Evolutionary conservation across 768 basidiomycete genomes (phyloP).

Genomic region (Lactarius indigo): DNA sequence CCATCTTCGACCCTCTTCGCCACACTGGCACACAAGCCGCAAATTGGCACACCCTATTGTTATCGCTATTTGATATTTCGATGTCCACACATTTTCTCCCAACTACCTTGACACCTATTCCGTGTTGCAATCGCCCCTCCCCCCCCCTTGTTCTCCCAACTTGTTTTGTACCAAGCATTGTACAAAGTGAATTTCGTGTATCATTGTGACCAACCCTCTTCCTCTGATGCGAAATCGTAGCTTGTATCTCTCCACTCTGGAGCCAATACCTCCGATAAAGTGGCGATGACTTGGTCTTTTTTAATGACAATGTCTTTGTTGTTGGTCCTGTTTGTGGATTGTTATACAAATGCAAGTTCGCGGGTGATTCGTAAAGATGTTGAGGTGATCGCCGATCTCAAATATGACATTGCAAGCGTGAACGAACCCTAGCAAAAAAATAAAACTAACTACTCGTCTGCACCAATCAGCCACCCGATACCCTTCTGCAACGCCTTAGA

Average conservation of each 20-base stretch:
- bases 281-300: neutral
- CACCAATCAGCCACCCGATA: constrained; percentile 94
- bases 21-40: neutral
- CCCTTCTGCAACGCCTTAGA: constrained; percentile 80
- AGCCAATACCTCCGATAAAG: neutral
- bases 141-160: neutral
- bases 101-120: neutral
- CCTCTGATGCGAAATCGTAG: neutral
- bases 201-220: neutral
- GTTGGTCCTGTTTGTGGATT: neutral
- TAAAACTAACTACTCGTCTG: constrained; percentile 47
- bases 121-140: neutral
- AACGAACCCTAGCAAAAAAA: neutral
- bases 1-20: constrained; percentile 1
- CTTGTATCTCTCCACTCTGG: constrained; percentile 10
- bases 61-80: constrained; percentile 22
- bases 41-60: constrained; percentile 12
- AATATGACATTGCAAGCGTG: constrained; percentile 24
- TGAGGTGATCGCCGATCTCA: neutral
- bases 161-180: constrained; percentile 20
- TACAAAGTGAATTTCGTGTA: constrained; percentile 2
- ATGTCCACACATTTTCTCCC: neutral
- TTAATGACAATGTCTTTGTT: neutral
- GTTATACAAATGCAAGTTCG: neutral
- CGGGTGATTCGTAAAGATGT: neutral